Base-by-base conservation (phyloP, 2,329 filamentous ascomycete genomes). In the Helotiales sp. region DNA sequence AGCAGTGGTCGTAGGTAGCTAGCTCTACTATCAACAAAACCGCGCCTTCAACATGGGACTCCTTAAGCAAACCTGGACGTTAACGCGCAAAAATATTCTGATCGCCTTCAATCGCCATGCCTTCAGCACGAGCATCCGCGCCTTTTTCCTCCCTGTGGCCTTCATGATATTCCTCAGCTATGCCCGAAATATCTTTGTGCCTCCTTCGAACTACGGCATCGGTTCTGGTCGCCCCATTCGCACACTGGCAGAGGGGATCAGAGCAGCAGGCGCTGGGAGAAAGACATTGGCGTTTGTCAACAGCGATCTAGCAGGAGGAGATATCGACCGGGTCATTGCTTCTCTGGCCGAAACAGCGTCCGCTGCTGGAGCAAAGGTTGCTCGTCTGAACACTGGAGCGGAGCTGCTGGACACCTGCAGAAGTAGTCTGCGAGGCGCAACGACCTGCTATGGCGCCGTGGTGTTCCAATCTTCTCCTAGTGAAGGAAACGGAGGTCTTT, bases 141-240 rank as follows among this genome's bases (percentile, higher is more conserved):
- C 87, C 6, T 83, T 91, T 59, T 45, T 90, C 22, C 80, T 90
- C 1, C 89, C 89, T 2, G 78, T 90, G 34, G 75, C 85, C 52
- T 79, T 91, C 61, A 83, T 86, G 47, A 79, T 84, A 24, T 88
- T 90, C 73, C 83, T 91, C 68, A 86, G 82, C 62, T 95, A 91
- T 77, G 90, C 93, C 17, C 90, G 92, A 72, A 94, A 94, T 77
- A 87, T 97, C 70, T 95, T 97, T 74, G 86, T 94, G 3, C 90
- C 93, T 0, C 90, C 92, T 1, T 90, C 91, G 0, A 81, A 85
- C 2, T 97, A 86, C 74, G 94, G 94, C 52, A 88, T 97, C 71
- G 91, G 89, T 52, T 77, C 83, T 0, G 78, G 87, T 0, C 81
- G 80, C 6, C 83, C 88, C 0, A 80, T 97, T 69, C 86, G 89